Conservation (phyloP, 768 basidiomycete species). For the Leccinum boreale region DNA sequence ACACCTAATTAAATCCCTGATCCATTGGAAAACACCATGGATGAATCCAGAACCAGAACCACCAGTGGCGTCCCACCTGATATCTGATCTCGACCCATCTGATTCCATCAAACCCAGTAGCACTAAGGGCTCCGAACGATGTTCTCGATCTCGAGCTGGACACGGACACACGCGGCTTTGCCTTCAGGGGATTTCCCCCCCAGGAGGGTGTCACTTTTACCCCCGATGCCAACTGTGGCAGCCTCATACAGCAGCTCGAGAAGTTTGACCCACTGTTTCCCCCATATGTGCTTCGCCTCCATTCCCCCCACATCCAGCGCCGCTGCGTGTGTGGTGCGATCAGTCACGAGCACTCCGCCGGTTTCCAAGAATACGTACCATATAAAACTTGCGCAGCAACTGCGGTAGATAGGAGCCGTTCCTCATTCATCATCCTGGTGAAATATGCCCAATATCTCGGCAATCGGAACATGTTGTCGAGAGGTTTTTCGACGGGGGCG, state of each 20-base stretch:
- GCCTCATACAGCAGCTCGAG: constrained; percentile 60
- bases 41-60: constrained; percentile 3
- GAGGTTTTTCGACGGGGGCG: constrained; percentile 39
- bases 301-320: constrained; percentile 69
- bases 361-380: constrained; percentile 37
- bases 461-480: too few relatives aligned
- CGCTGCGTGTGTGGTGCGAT: constrained; percentile 43
- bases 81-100: background rate
- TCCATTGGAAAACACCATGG: constrained; percentile 1
- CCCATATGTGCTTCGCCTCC: constrained; percentile 62
- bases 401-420: constrained; percentile 49
- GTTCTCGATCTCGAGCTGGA: constrained; percentile 64
- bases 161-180: constrained; percentile 59
- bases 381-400: constrained; percentile 68
- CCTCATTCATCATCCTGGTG: constrained; percentile 54
- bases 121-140: constrained; percentile 39
- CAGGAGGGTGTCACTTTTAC: constrained; percentile 36
- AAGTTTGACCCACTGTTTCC: constrained; percentile 76
- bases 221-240: constrained; percentile 52
- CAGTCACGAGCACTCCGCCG: constrained; percentile 2
- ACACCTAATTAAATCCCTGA: constrained; percentile 7
- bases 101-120: constrained; percentile 8
- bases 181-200: constrained; percentile 63
- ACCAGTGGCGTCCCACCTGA: constrained; percentile 15
- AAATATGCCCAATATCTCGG: constrained; percentile 82